Base-by-base conservation (phyloP, 140 eudicot species). In the Oenanthe javanica region DNA sequence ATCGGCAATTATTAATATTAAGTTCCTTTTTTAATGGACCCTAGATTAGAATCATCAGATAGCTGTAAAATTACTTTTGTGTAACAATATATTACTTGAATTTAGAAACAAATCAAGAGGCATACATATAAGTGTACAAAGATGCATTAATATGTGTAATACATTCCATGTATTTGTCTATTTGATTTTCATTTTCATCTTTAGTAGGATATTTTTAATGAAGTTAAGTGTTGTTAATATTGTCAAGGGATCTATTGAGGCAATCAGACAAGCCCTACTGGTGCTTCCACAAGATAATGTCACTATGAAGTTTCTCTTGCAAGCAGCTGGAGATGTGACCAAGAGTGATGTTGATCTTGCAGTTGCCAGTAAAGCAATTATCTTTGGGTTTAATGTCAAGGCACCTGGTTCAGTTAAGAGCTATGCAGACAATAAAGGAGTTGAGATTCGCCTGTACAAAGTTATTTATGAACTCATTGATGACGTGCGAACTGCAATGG, bases 281-380 rank as follows among this genome's bases (percentile, higher is more conserved):
- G 91, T 86, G 83, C 97, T 95, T 72, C 99, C 99, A 64, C 99
- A 95, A 85, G 93, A 88, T 78, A 95, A 91, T 72, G 93, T 92
- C 50, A 88, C 93, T 82, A 77, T 95, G 71, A 95, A 92, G 81
- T 95, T 95, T 78, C 87, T 95, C 82, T 80, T 95, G 84, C 97
- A 95, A 87, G 97, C 93, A 77, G 88, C 96, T 12, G 99, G 97
- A 82, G 97, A 95, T 61, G 90, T 95, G 77, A 90, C 83, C 86
- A 83, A 85, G 18, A 92, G 97, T 72, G 99, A 95, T 80, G 93
- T 95, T 82, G 99, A 95, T 85, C 99, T 95, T 76, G 97, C 97
- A 6, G 86, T 90, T 21, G 93, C 97, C 21, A 90, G 91, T 77
- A 87, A 92, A 82, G 97, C 97, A 57, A 86, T 95, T 79, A 85